Evolutionary conservation across 2,329 filamentous ascomycete genomes (phyloP), one percentile per base, ranked within the genome.

Genomic region (Sporothrix sp.): DNA sequence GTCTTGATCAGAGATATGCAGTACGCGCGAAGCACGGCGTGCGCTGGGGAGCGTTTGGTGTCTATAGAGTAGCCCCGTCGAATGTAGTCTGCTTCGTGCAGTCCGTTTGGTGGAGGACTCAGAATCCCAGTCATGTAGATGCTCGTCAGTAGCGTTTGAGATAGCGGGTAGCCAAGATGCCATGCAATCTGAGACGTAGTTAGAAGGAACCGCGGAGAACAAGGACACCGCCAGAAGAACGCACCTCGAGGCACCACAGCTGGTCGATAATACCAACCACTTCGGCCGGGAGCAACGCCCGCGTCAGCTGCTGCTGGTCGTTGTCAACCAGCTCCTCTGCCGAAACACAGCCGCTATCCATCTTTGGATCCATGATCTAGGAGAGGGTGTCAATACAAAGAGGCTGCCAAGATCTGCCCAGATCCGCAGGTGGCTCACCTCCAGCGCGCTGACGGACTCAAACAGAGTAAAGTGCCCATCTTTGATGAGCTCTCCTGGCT

Each of bases 361-460:
- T 98, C 68, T 97, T 98, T 1, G 87, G 83, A 62, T 98, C 93
- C 87, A 96, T 96, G 60, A 98, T 95, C 93, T 98, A 61, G 23
- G 18, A 23, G 51, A 42, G 37, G 9, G n/a, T n/a, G n/a, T n/a
- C n/a, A n/a, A n/a, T n/a, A n/a, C n/a, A n/a, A n/a, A n/a, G n/a
- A n/a, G n/a, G n/a, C n/a, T n/a, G n/a, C n/a, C n/a, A n/a, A n/a
- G n/a, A n/a, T n/a, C n/a, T n/a, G n/a, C n/a, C n/a, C n/a, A n/a
- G n/a, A n/a, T n/a, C n/a, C n/a, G n/a, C n/a, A n/a, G n/a, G n/a
- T n/a, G n/a, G n/a, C n/a, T n/a, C 66, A 78, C 81, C 77, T 93
- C 87, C 20, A 93, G 74, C 58, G 87, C 87, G 55, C 87, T 87
- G 58, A 98, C 93, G 44, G 90, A 85, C 69, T 97, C 93, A 59